Percentiles rank a stretch among this genome's conserved stretches.
phyloP scores from a whole-genome alignment of 1,284 basidiomycete species.

The Farysia itapuensis region DNA sequence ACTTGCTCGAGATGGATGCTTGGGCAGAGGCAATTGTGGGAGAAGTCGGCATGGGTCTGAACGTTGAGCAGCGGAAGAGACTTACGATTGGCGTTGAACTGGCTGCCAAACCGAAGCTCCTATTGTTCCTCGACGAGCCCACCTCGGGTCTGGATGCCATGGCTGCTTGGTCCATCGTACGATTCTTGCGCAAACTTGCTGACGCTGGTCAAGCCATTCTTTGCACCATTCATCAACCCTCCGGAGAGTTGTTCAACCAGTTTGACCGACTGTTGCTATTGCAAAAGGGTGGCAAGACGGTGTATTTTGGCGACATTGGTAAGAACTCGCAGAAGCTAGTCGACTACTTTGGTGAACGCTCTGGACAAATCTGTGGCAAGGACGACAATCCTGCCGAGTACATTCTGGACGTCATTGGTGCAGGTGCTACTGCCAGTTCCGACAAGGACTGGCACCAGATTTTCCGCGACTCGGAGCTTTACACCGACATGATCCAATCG shows the following conservation, averaged over 20 bases:
- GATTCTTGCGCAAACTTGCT: constrained; percentile 59
- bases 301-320: constrained; percentile 72
- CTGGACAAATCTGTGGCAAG: constrained; percentile 62
- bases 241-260: constrained; percentile 47
- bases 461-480: constrained; percentile 33
- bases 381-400: constrained; percentile 52
- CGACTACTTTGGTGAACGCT: constrained; percentile 71
- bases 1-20: constrained; percentile 46
- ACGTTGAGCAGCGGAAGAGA: constrained; percentile 51
- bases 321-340: constrained; percentile 66
- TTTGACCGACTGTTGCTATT: constrained; percentile 49
- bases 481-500: constrained; percentile 20
- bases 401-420: constrained; percentile 55
- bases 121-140: constrained; percentile 57
- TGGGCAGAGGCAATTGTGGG: constrained; percentile 51
- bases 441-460: constrained; percentile 52
- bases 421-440: constrained; percentile 47
- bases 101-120: constrained; percentile 46
- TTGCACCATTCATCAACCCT: constrained; percentile 61
- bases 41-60: constrained; percentile 37
- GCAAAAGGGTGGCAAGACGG: constrained; percentile 47
- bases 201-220: constrained; percentile 55
- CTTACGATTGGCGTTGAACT: constrained; percentile 53
- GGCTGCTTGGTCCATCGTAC: constrained; percentile 48
- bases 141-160: constrained; percentile 47